Conservation (phyloP, 2,329 filamentous ascomycete species). For the Microdochium nivale region DNA sequence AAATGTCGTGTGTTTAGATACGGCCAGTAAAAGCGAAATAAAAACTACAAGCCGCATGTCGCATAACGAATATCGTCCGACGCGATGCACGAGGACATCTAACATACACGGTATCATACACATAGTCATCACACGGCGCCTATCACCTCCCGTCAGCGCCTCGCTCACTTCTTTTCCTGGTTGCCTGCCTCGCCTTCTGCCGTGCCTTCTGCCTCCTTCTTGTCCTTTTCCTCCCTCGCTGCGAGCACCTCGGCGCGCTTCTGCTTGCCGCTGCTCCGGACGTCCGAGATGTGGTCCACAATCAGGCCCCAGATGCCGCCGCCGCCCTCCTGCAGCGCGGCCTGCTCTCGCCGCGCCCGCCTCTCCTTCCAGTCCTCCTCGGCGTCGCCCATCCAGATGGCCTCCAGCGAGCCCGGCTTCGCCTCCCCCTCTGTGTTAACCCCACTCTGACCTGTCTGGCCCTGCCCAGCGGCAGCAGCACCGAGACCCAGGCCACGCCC, state of each 20-base stretch:
- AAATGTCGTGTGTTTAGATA: no score
- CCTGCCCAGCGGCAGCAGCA: constrained; percentile 13
- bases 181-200: no score
- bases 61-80: no score
- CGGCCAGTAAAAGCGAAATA: no score
- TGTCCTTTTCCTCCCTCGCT: constrained; percentile 15
- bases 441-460: constrained; percentile 7
- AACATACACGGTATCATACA: background rate
- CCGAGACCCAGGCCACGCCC: background rate
- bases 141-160: constrained; percentile 4
- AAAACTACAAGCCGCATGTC: no score
- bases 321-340: constrained; percentile 42
- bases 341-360: constrained; percentile 40
- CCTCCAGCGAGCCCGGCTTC: constrained; percentile 25
- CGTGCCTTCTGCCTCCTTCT: constrained; percentile 14
- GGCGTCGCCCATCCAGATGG: constrained; percentile 52
- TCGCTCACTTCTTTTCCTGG: constrained; percentile 12
- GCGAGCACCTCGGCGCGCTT: constrained; percentile 17
- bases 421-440: constrained; percentile 5
- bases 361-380: constrained; percentile 44
- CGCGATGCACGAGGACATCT: no score
- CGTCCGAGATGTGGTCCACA: constrained; percentile 47
- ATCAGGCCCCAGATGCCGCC: constrained; percentile 49
- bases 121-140: constrained; percentile 1
- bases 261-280: constrained; percentile 23